Percentiles rank a stretch among this genome's conserved stretches.
Conservation (phyloP, 225 moss, liverwort and hornwort genomes). For the Anthoceros angustus region DNA sequence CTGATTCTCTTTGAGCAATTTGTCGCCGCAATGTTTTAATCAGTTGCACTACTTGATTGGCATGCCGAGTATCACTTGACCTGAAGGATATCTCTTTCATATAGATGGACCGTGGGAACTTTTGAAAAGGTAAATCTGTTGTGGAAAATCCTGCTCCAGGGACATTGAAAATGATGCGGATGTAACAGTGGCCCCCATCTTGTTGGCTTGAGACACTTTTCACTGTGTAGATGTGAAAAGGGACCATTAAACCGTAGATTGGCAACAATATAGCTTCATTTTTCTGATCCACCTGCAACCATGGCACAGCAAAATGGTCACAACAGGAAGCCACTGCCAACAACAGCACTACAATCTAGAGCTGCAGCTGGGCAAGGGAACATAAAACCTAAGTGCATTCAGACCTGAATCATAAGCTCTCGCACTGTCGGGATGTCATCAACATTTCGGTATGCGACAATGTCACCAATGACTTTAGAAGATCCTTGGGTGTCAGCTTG, state of each 20-base stretch:
- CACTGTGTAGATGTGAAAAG: conserved; percentile 91
- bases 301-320: not conserved
- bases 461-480: conserved; percentile 61
- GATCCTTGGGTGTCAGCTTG: conserved; percentile 69
- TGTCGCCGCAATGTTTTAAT: conserved; percentile 93
- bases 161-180: conserved; percentile 88
- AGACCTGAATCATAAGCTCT: conserved; percentile 86
- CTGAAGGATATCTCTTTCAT: conserved; percentile 94
- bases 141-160: conserved; percentile 83
- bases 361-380: not conserved
- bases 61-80: conserved; percentile 91
- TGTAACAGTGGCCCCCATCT: conserved; percentile 97
- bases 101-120: conserved; percentile 64
- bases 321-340: not conserved
- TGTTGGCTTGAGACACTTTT: conserved; percentile 98
- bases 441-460: conserved; percentile 76
- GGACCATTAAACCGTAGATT: conserved; percentile 73
- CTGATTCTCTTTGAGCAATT: conserved; percentile 89
- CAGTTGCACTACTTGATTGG: conserved; percentile 96
- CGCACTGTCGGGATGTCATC: conserved; percentile 78
- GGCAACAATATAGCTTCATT: conserved; percentile 84
- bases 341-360: not conserved
- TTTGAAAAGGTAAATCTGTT: conserved; percentile 68
- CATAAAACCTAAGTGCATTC: not conserved
- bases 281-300: conserved; percentile 76